phyloP scores from a whole-genome alignment of 192 early-diverging fungal genomes.

The Coemansia sp. region DNA sequence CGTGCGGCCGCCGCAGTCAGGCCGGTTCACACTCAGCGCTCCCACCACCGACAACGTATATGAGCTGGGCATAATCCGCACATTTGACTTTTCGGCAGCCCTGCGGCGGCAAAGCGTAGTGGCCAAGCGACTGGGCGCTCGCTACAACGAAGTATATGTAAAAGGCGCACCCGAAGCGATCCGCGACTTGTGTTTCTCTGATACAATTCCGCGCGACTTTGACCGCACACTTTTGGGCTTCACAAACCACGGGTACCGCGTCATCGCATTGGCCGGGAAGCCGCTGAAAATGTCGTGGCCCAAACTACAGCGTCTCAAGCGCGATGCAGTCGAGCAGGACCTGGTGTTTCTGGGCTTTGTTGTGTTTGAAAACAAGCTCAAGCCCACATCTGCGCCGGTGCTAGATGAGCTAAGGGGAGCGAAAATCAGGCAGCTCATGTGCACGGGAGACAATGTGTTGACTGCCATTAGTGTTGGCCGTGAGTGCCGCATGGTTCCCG shows the following conservation, averaged over 20 bases:
- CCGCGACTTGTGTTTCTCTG: conserved; percentile 79
- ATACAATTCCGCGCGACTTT: conserved; percentile 84
- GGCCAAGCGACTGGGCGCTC: conserved; percentile 66
- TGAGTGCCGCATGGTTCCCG: conserved; percentile 88
- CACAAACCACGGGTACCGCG: conserved; percentile 95
- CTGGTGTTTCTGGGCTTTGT: conserved; percentile 93
- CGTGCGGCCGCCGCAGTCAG: conserved; percentile 79
- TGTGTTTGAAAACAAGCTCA: conserved; percentile 99
- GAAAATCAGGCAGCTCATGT: conserved; percentile 94
- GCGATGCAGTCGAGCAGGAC: conserved; percentile 82
- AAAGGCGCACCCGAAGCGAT: conserved; percentile 99
- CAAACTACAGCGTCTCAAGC: conserved; percentile 70
- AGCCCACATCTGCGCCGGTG: conserved; percentile 77
- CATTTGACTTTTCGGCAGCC: conserved; percentile 91
- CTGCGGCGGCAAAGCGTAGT: conserved; percentile 93
- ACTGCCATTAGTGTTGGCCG: conserved; percentile 93
- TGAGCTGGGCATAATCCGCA: conserved; percentile 79
- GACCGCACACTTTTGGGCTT: conserved; percentile 76
- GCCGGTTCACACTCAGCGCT: conserved; percentile 57
- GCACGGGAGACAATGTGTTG: conserved; percentile 96
- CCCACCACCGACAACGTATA: conserved; percentile 27
- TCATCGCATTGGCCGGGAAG: conserved; percentile 90
- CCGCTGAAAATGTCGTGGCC: conserved; percentile 68
- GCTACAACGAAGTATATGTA: conserved; percentile 73
- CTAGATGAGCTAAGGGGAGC: conserved; percentile 78